These are phyloP conservation scores for Salvia hispanica DNA, from an alignment of 257 asterid genomes.

Conservation along the genomic window DNA sequence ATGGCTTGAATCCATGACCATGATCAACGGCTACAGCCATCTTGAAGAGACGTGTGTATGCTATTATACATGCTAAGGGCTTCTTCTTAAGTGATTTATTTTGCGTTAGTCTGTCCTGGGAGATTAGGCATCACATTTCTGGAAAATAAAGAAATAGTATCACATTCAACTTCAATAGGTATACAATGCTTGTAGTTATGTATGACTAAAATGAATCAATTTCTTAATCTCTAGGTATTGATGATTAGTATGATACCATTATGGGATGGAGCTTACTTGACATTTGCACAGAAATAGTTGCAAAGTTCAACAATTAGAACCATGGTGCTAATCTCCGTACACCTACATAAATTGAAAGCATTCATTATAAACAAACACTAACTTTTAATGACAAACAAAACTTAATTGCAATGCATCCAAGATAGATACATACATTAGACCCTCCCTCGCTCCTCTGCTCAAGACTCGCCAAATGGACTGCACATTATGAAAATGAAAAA, in stretches of 20 bases:
- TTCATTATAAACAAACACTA: neutral
- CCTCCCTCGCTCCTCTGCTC: slow-evolving; percentile 88
- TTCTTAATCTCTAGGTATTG: no score
- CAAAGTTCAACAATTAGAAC: slow-evolving; percentile 45
- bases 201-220: no score
- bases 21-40: slow-evolving; percentile 91
- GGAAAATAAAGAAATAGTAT: slow-evolving; percentile 31
- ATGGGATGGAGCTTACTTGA: slow-evolving; percentile 42
- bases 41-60: slow-evolving; percentile 57
- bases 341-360: slow-evolving; percentile 43
- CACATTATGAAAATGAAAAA: slow-evolving; percentile 24
- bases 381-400: neutral
- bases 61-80: slow-evolving; percentile 70
- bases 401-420: neutral
- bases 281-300: slow-evolving; percentile 44
- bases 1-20: slow-evolving; percentile 80
- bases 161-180: neutral
- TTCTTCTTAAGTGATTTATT: slow-evolving; percentile 42
- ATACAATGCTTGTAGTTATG: no score
- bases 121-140: slow-evolving; percentile 81
- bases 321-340: slow-evolving; percentile 78
- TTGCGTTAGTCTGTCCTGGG: slow-evolving; percentile 65
- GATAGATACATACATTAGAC: slow-evolving; percentile 40
- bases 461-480: slow-evolving; percentile 73
- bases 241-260: neutral